Conservation (phyloP, 352 stramenopile genomes). For the Pythium rishiriense region DNA sequence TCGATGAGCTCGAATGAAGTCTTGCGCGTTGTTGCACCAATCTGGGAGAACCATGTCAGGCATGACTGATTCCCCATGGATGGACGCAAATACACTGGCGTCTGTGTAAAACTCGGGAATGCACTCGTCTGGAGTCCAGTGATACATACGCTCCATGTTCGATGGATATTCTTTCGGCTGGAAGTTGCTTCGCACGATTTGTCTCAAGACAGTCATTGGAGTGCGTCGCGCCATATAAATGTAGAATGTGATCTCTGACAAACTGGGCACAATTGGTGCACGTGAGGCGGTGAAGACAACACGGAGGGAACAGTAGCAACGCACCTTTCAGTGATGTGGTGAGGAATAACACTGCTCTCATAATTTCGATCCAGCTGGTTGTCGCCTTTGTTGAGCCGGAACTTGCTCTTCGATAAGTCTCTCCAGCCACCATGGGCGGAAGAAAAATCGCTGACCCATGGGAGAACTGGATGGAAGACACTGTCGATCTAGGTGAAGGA, state of each 20-base stretch:
- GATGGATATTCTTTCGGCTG: constrained; percentile 93
- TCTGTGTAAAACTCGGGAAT: constrained; percentile 96
- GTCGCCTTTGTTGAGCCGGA: constrained; percentile 95
- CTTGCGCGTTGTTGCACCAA: constrained; percentile 65
- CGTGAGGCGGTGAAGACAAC: neutral
- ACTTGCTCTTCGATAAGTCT: constrained; percentile 93
- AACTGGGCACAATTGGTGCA: neutral
- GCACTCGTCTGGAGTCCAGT: constrained; percentile 96
- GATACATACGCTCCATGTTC: constrained; percentile 89
- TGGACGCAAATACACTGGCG: constrained; percentile 78
- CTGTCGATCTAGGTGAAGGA: constrained; percentile 47
- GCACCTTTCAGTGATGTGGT: constrained; percentile 94
- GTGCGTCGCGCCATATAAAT: constrained; percentile 94
- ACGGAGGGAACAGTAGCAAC: neutral
- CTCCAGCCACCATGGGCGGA: constrained; percentile 63
- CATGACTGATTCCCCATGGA: constrained; percentile 70
- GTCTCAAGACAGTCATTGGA: constrained; percentile 79
- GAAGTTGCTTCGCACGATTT: constrained; percentile 92
- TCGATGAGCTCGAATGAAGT: constrained; percentile 91
- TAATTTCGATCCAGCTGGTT: constrained; percentile 91
- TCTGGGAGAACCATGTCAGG: constrained; percentile 64
- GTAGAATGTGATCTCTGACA: constrained; percentile 95
- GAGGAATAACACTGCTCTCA: constrained; percentile 77
- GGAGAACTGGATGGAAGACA: constrained; percentile 92
- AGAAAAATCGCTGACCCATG: constrained; percentile 95